Evolutionary conservation across 2,329 filamentous ascomycete genomes (phyloP), one percentile per base, ranked within the genome.

Genomic region (Pseudogymnoascus sp.): DNA sequence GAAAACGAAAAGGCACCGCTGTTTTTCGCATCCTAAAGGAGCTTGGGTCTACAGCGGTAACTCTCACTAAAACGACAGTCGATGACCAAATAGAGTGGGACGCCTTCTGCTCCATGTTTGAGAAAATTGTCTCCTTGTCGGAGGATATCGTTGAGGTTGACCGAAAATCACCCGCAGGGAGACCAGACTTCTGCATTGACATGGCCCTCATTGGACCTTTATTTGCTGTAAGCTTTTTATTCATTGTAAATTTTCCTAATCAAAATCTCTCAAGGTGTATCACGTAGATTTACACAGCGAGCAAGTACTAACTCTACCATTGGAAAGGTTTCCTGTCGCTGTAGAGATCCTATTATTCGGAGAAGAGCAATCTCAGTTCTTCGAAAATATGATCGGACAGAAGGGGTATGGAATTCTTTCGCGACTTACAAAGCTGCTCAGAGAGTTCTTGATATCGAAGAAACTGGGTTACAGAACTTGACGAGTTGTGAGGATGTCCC

Each of bases 281-380:
- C 4, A n/a, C 5, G 12, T 14, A 26, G 26, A 26, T 14, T 5
- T 4, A 47, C 21, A 14, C 18, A 6, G 16, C 40, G 10, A 47
- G 11, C 21, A 47, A 26, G 84, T 31, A 84, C 88, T 63, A 79
- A 88, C 3, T 82, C 84, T 6, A 82, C 83, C 0, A 77, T 88
- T 1, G 88, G 83, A 65, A 79, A 86, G 4, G 83, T 86, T 14
- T 84, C 83, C 7, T 86, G 83, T 14, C 86, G 86, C 68, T 87
- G 85, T 68, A 80, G 84, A 4, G 80, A 86, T 64, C 78, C 80
- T 0, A 67, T 75, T 1, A 78, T 81, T 47, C 80, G 86, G 14
- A 77, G 83, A n/a, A 80, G 82, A 67, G 85, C 85, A 14, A 85
- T 87, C 60, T 79, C 83, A 68, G 75, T 88, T 8, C 73, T 88